Conservation (phyloP, 1,284 basidiomycete genomes). For the Ceratobasidium sp. region DNA sequence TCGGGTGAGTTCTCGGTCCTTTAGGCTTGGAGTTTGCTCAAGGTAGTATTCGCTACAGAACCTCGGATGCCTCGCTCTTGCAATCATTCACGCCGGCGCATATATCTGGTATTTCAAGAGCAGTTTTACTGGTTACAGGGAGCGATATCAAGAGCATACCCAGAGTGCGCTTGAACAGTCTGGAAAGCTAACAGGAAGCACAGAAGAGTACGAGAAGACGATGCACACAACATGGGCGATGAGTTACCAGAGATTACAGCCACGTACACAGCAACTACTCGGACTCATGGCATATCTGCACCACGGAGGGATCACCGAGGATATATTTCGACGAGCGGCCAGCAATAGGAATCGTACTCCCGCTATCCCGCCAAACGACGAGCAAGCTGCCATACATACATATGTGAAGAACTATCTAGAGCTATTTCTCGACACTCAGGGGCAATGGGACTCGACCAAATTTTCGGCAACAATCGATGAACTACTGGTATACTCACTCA, state of each 20-base stretch:
- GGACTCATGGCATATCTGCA: not conserved
- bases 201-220: conserved; percentile 27
- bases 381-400: not conserved
- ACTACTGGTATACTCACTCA: too few relatives aligned
- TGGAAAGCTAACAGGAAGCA: not conserved
- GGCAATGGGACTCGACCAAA: too few relatives aligned
- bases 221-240: conserved; percentile 29
- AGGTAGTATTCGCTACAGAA: not conserved
- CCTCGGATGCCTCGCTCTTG: conserved; percentile 26
- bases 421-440: too few relatives aligned
- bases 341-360: not conserved
- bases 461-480: too few relatives aligned
- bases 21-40: not conserved
- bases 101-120: not conserved
- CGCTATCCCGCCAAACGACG: not conserved
- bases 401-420: too few relatives aligned
- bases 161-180: not conserved
- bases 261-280: conserved; percentile 1
- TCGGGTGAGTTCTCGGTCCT: not conserved
- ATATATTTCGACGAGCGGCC: conserved; percentile 16
- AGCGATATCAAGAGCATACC: not conserved
- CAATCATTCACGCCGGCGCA: too few relatives aligned
- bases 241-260: not conserved
- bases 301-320: too few relatives aligned
- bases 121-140: not conserved